Percentiles rank a stretch among this genome's conserved stretches.
Conservation (phyloP, 495 filamentous ascomycete genomes). For the Poronia punctata region DNA sequence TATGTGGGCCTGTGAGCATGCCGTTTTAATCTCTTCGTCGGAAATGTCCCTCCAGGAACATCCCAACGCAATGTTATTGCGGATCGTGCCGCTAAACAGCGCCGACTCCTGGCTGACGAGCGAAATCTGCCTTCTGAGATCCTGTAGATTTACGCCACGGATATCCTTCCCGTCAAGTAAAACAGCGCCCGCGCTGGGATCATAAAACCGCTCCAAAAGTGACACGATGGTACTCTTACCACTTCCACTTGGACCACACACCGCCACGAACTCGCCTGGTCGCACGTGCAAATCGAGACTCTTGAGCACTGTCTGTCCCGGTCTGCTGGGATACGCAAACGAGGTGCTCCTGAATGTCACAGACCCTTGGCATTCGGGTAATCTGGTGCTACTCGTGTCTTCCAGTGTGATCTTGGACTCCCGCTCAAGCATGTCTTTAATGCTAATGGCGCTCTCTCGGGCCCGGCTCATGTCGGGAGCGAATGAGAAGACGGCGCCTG, state of each 20-base stretch:
- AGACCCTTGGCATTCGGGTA: slow-evolving; percentile 27
- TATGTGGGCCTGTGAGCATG: slow-evolving; percentile 54
- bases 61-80: slow-evolving; percentile 52
- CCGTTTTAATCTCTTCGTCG: slow-evolving; percentile 47
- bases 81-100: slow-evolving; percentile 50
- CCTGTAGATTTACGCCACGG: slow-evolving; percentile 31
- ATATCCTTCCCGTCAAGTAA: slow-evolving; percentile 46
- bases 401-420: slow-evolving; percentile 18
- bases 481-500: slow-evolving; percentile 32
- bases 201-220: slow-evolving; percentile 60
- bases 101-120: slow-evolving; percentile 59
- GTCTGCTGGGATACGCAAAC: slow-evolving; percentile 53
- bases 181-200: slow-evolving; percentile 46
- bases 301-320: slow-evolving; percentile 42
- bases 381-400: slow-evolving; percentile 19
- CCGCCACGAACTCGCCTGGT: slow-evolving; percentile 58
- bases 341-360: slow-evolving; percentile 51
- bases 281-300: slow-evolving; percentile 50
- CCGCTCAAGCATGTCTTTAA: slow-evolving; percentile 36
- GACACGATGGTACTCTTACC: slow-evolving; percentile 66
- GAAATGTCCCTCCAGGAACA: slow-evolving; percentile 31
- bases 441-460: slow-evolving; percentile 23
- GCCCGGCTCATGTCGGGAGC: slow-evolving; percentile 37
- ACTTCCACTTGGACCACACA: slow-evolving; percentile 66
- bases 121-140: slow-evolving; percentile 48